Base-by-base conservation (phyloP, 2,329 filamentous ascomycete genomes). In the Ustulina deusta region DNA sequence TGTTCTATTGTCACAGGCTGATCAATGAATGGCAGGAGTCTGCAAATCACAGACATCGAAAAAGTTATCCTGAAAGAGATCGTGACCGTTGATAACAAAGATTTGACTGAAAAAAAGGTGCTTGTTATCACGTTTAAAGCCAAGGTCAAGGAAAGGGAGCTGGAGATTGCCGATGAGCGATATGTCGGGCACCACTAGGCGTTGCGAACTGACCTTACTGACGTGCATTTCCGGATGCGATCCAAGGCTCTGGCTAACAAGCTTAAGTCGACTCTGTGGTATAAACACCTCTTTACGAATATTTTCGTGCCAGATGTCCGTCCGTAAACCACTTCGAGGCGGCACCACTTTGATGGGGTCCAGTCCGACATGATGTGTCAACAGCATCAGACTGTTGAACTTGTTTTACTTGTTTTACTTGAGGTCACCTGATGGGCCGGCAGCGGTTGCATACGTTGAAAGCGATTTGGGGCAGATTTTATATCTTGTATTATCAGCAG, bases 91-190 rank as follows among this genome's bases (percentile, higher is more conserved):
- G 48, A 58, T 3, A 25, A 48, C 25, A 11, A 13, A 40, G 17
- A 60, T 3, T 10, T 9, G 9, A 1, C 6, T 2, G 32, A 36
- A 11, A 49, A 20, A 17, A 63, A 40, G 25, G 22, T 61, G 9
- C 60, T 62, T 20, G 11, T 57, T 32, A 6, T 69, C 17, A 64
- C 64, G 3, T 57, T 69, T 29, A 51, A 3, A 9, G 49, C 42
- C 22, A 9, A 42, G 3, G 25, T 25, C 22, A 4, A 25, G 17
- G 2, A n/a, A 13, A 32, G 4, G 4, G 15, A 17, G 1, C 3
- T 51, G 27, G 6, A 15, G 25, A 29, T n/a, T 1, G 6, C 6
- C 2, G 2, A 0, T 20, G 9, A 20, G 2, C 17, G 22, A 25
- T 63, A 57, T 29, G 7, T 5, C 15, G 1, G 17, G 1, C 10